These are phyloP conservation scores for Curvularia verruculosa DNA, from an alignment of 2,329 filamentous ascomycete species.

Conservation along the genomic window DNA sequence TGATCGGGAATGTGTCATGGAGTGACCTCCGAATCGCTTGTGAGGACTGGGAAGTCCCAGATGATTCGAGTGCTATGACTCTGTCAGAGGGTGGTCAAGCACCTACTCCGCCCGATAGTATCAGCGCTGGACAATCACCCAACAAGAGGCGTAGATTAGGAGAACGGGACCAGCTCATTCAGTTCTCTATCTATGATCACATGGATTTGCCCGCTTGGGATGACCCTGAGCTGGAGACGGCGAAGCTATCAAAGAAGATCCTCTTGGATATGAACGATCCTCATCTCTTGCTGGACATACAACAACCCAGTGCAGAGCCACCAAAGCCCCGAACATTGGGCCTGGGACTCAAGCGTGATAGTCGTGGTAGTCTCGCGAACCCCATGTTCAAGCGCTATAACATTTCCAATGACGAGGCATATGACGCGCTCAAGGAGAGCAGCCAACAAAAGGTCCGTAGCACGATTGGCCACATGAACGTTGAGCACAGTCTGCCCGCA, in stretches of 20 bases:
- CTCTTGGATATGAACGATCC: slow-evolving; percentile 88
- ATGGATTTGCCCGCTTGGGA: slow-evolving; percentile 69
- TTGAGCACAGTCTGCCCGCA: slow-evolving; percentile 93
- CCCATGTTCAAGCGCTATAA: slow-evolving; percentile 86
- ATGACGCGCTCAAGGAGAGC: slow-evolving; percentile 94
- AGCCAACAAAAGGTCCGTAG: slow-evolving; percentile 95
- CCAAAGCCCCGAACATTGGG: slow-evolving; percentile 61
- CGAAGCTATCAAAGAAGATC: slow-evolving; percentile 76
- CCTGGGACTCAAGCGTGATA: slow-evolving; percentile 68
- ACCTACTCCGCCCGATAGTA: slow-evolving; percentile 36
- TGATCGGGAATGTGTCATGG: slow-evolving; percentile 75
- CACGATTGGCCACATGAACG: slow-evolving; percentile 85
- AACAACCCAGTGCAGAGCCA: slow-evolving; percentile 66
- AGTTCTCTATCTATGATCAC: slow-evolving; percentile 47
- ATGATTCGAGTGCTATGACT: slow-evolving; percentile 31
- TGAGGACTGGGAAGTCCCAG: slow-evolving; percentile 77
- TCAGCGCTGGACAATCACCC: slow-evolving; percentile 39
- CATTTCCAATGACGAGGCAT: slow-evolving; percentile 93
- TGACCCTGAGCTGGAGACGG: slow-evolving; percentile 76
- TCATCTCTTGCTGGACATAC: slow-evolving; percentile 80
- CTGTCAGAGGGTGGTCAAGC: slow-evolving; percentile 39
- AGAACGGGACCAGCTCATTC: slow-evolving; percentile 26
- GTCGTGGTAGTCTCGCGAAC: slow-evolving; percentile 71
- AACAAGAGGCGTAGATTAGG: slow-evolving; percentile 69
- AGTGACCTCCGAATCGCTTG: slow-evolving; percentile 85